Percentiles rank a stretch among this genome's conserved stretches.
Conservation (phyloP, 2,329 filamentous ascomycete species). For the Furcasterigmium furcatum region DNA sequence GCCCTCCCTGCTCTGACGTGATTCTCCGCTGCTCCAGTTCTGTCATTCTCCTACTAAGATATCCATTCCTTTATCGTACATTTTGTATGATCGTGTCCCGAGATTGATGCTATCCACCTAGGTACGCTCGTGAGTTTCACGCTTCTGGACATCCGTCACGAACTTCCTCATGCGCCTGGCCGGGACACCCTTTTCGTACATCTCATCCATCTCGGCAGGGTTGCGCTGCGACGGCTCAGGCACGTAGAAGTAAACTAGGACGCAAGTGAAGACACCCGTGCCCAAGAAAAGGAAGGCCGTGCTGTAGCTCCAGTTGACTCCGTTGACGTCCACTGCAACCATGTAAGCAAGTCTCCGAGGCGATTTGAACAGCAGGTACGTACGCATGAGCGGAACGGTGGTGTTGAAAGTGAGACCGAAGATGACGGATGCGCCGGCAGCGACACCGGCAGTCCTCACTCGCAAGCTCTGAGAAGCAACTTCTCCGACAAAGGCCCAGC, state of each 20-base stretch:
- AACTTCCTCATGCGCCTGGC: constrained; percentile 15
- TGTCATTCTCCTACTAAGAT: too few relatives aligned
- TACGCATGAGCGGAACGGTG: constrained; percentile 23
- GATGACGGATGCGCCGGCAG: constrained; percentile 19
- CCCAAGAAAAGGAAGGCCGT: constrained; percentile 25
- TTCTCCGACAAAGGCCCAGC: constrained; percentile 26
- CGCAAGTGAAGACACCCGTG: constrained; percentile 19
- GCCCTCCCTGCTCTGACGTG: too few relatives aligned
- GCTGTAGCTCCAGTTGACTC: constrained; percentile 26
- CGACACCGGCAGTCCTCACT: constrained; percentile 24
- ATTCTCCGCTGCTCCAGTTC: too few relatives aligned
- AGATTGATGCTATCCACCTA: too few relatives aligned
- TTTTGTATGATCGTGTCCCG: too few relatives aligned
- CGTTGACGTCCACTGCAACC: constrained; percentile 18
- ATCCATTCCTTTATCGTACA: too few relatives aligned
- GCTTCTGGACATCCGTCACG: constrained; percentile 7
- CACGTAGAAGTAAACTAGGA: constrained; percentile 19
- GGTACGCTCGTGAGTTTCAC: too few relatives aligned
- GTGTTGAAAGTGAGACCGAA: constrained; percentile 16
- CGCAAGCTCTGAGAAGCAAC: constrained; percentile 30
- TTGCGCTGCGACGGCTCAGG: constrained; percentile 11
- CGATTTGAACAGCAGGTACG: background rate
- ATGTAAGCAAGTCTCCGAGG: background rate
- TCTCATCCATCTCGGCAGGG: constrained; percentile 19
- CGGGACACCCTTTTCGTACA: constrained; percentile 19